Evolutionary conservation across 2,329 filamentous ascomycete genomes (phyloP).

Genomic region (Neofusicoccum sp.): DNA sequence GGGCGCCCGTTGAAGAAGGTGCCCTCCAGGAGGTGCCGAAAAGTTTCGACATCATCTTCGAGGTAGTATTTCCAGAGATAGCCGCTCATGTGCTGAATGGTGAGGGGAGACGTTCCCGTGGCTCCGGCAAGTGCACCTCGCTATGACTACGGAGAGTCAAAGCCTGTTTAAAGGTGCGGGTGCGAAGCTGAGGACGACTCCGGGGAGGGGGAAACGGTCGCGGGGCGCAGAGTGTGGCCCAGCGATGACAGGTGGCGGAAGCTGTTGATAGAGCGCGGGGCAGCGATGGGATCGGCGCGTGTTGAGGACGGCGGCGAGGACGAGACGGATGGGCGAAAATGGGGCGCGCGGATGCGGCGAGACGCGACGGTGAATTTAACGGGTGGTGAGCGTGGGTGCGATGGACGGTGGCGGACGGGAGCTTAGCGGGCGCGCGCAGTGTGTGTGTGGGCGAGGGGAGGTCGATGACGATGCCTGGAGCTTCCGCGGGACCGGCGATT

Average conservation of each 20-base stretch:
- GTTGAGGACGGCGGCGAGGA: background rate
- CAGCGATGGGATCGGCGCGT: background rate
- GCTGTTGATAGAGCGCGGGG: constrained; percentile 3
- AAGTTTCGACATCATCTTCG: constrained; percentile 96
- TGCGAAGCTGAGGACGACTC: constrained; percentile 54
- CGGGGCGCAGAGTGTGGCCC: constrained; percentile 11
- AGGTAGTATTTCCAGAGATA: constrained; percentile 95
- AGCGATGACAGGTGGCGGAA: constrained; percentile 20
- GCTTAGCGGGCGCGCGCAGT: constrained; percentile 8
- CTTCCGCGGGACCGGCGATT: constrained; percentile 13
- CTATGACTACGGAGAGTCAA: constrained; percentile 84
- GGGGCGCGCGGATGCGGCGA: background rate
- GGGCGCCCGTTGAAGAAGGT: constrained; percentile 62
- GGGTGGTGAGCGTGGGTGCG: background rate
- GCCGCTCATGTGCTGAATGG: constrained; percentile 77
- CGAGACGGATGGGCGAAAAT: background rate
- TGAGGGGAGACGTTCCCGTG: constrained; percentile 45
- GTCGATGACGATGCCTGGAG: constrained; percentile 14
- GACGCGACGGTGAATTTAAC: background rate
- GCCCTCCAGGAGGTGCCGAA: constrained; percentile 83
- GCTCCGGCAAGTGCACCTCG: constrained; percentile 73
- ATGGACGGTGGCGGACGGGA: constrained; percentile 14
- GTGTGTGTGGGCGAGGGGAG: constrained; percentile 11
- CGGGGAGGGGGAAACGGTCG: constrained; percentile 23
- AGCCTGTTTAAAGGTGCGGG: constrained; percentile 83